A percentile compares a stretch with the other conserved stretches of the same genome.
Evolutionary conservation across 1,284 basidiomycete species (phyloP).

Genomic region (Cutaneotrichosporon sp.): DNA sequence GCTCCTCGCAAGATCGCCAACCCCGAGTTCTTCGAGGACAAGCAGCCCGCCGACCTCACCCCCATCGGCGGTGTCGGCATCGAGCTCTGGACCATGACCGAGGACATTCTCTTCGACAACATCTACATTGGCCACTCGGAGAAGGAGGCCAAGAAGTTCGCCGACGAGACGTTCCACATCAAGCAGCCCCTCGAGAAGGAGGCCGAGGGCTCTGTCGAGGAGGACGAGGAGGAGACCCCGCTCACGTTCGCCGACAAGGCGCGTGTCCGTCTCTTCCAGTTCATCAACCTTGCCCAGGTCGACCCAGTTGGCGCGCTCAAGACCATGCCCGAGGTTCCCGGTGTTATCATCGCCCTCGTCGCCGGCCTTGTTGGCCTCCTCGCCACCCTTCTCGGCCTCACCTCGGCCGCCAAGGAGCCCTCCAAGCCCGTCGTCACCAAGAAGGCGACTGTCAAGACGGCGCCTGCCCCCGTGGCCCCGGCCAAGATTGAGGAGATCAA

Average conservation of each 20-base stretch:
- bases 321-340: conserved; percentile 80
- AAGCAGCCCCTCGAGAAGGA: conserved; percentile 62
- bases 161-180: conserved; percentile 78
- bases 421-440: conserved; percentile 38
- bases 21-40: conserved; percentile 89
- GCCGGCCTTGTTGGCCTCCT: conserved; percentile 82
- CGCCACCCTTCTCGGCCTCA: conserved; percentile 72
- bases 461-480: conserved; percentile 30
- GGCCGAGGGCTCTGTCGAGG: conserved; percentile 59
- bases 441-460: conserved; percentile 47
- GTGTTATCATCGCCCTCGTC: conserved; percentile 67
- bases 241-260: conserved; percentile 43
- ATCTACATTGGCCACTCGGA: conserved; percentile 88
- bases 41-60: conserved; percentile 78
- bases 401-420: conserved; percentile 58
- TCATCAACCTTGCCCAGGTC: conserved; percentile 45
- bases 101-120: conserved; percentile 90
- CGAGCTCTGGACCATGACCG: conserved; percentile 98
- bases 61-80: conserved; percentile 93
- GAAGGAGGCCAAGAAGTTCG: conserved; percentile 76
- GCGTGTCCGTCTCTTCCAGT: conserved; percentile 50
- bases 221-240: conserved; percentile 42
- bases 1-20: conserved; percentile 88
- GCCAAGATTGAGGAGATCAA: conserved; percentile 30
- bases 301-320: conserved; percentile 66